Conservation (phyloP, 176 grass and related monocot species). For the Juncus effusus region DNA sequence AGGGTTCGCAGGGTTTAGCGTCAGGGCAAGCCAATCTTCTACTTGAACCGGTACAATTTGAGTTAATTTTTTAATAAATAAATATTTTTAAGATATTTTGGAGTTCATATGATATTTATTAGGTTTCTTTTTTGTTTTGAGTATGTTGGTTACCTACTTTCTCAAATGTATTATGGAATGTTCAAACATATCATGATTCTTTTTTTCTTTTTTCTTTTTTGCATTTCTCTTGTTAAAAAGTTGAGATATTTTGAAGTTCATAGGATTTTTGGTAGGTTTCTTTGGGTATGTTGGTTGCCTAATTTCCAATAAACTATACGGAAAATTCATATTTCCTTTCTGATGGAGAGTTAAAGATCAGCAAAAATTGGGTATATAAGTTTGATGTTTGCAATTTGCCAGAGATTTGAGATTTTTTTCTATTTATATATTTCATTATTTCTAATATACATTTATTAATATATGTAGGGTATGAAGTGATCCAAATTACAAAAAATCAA, state of each 20-base stretch:
- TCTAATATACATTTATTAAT: too few relatives aligned
- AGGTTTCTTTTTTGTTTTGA: not conserved
- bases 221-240: too few relatives aligned
- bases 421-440: too few relatives aligned
- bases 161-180: not conserved
- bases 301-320: not conserved
- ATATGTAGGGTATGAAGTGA: too few relatives aligned
- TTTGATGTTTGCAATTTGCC: too few relatives aligned
- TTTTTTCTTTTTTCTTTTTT: too few relatives aligned
- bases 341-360: too few relatives aligned
- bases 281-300: not conserved
- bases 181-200: not conserved
- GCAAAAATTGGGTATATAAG: too few relatives aligned
- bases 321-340: too few relatives aligned
- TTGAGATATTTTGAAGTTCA: not conserved
- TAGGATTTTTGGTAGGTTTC: constrained; percentile 1
- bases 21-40: constrained; percentile 96
- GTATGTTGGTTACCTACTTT: not conserved
- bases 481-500: too few relatives aligned
- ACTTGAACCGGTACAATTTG: constrained; percentile 89
- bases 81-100: too few relatives aligned
- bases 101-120: constrained; percentile 2
- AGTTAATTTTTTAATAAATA: constrained; percentile 59
- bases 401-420: too few relatives aligned
- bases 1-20: constrained; percentile 85